phyloP scores from a whole-genome alignment of 2,329 filamentous ascomycete species.

The Aspergillus sp. region DNA sequence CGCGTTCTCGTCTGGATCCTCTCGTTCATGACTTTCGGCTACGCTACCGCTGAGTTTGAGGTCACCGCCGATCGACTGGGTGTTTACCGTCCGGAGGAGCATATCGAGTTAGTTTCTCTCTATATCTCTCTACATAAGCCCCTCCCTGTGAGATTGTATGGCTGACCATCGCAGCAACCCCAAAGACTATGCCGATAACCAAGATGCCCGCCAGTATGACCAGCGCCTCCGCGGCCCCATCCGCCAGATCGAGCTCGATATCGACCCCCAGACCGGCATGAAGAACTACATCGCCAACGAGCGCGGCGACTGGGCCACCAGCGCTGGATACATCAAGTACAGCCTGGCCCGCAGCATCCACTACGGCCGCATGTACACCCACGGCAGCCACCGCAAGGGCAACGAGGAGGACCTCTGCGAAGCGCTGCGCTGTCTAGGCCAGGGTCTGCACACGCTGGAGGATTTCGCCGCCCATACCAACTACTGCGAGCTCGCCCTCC shows the following conservation, averaged over 20 bases:
- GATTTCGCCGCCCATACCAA: constrained; percentile 80
- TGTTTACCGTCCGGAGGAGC: constrained; percentile 72
- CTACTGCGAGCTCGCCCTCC: constrained; percentile 74
- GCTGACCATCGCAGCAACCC: constrained; percentile 63
- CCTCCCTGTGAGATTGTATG: neutral
- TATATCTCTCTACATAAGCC: neutral
- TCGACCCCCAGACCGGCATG: constrained; percentile 83
- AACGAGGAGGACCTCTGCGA: constrained; percentile 78
- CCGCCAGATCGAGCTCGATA: constrained; percentile 65
- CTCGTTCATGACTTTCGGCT: constrained; percentile 78
- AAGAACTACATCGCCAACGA: constrained; percentile 99
- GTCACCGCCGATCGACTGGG: constrained; percentile 78
- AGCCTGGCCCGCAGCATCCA: constrained; percentile 73
- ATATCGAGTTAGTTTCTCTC: constrained; percentile 44
- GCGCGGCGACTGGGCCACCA: constrained; percentile 81
- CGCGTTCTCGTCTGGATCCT: constrained; percentile 78
- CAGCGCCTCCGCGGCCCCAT: constrained; percentile 78
- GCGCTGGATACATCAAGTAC: constrained; percentile 76
- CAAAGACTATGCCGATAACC: constrained; percentile 79
- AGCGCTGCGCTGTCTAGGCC: constrained; percentile 72
- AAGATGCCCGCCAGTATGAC: constrained; percentile 77
- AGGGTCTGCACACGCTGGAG: constrained; percentile 75
- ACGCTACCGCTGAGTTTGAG: constrained; percentile 83
- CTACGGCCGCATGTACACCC: constrained; percentile 72
- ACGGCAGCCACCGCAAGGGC: constrained; percentile 59